Conservation (phyloP, 257 asterid genomes). For the Orobanche coerulescens region DNA sequence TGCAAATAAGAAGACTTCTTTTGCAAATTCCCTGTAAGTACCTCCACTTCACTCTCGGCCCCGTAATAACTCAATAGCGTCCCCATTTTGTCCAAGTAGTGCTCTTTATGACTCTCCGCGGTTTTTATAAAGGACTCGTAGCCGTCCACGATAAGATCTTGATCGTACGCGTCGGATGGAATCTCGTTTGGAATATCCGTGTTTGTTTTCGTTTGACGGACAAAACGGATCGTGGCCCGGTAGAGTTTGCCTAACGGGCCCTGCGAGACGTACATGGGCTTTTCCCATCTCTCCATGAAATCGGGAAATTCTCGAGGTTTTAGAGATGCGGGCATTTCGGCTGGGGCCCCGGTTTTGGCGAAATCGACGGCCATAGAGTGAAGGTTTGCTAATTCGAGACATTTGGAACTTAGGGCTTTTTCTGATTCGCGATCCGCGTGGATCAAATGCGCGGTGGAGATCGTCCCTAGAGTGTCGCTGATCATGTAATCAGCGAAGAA, state of each 20-base stretch:
- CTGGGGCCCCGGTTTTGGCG: constrained; percentile 93
- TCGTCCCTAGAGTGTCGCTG: constrained; percentile 75
- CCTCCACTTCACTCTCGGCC: constrained; percentile 73
- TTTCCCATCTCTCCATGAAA: constrained; percentile 88
- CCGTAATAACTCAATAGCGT: constrained; percentile 54
- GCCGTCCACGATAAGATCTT: constrained; percentile 57
- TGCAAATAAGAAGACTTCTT: constrained; percentile 54
- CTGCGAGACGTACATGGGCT: constrained; percentile 65
- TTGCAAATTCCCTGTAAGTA: constrained; percentile 65
- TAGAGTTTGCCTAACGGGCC: constrained; percentile 74
- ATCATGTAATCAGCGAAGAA: constrained; percentile 89
- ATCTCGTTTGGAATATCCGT: constrained; percentile 14
- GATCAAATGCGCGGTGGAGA: constrained; percentile 82
- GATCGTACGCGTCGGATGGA: constrained; percentile 47
- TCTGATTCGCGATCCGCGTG: constrained; percentile 84
- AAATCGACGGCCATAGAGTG: constrained; percentile 98
- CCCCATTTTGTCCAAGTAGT: constrained; percentile 52
- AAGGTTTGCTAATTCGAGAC: constrained; percentile 77
- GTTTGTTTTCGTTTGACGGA: constrained; percentile 23
- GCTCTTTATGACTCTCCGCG: constrained; percentile 55
- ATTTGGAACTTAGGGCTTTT: constrained; percentile 66
- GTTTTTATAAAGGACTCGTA: constrained; percentile 36
- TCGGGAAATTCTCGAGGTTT: constrained; percentile 83
- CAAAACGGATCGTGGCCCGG: constrained; percentile 46
- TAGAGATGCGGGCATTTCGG: constrained; percentile 74